Conservation (phyloP, 306 rosid genomes). For the Medicago ruthenica region DNA sequence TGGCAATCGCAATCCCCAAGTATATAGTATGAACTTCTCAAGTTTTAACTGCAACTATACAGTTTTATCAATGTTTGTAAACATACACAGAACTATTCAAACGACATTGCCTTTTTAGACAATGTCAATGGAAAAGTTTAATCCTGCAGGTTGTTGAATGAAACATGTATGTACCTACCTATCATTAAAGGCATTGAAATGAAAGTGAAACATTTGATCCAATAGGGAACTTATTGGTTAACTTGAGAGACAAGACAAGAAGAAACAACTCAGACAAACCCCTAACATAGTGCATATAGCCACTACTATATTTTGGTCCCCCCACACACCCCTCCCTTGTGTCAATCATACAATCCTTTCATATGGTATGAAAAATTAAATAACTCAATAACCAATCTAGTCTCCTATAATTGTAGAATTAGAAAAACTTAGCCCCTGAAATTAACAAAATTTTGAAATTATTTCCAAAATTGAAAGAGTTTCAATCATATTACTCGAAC, state of each 20-base stretch:
- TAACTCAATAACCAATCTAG: neutral
- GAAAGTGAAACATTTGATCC: slow-evolving; percentile 51
- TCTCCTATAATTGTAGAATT: neutral
- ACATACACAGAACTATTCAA: neutral
- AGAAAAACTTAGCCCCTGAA: neutral
- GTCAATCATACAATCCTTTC: slow-evolving; percentile 34
- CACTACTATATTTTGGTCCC: slow-evolving; percentile 41
- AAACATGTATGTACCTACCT: slow-evolving; percentile 37
- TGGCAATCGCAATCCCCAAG: neutral
- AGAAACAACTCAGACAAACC: slow-evolving; percentile 53
- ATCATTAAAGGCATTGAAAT: slow-evolving; percentile 38
- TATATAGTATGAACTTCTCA: neutral
- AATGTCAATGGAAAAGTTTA: slow-evolving; percentile 41
- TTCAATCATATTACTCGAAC: neutral
- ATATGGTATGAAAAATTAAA: slow-evolving; percentile 35
- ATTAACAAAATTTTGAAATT: neutral
- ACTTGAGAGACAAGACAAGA: slow-evolving; percentile 42
- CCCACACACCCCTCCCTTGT: neutral
- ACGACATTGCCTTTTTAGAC: slow-evolving; percentile 32
- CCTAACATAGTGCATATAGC: slow-evolving; percentile 22
- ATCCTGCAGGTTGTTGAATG: slow-evolving; percentile 33
- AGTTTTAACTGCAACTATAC: slow-evolving; percentile 10
- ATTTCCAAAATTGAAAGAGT: neutral
- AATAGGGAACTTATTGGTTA: slow-evolving; percentile 28
- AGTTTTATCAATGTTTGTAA: neutral